Conservation (phyloP, 768 basidiomycete species). For the Xanthoconium purpureum region DNA sequence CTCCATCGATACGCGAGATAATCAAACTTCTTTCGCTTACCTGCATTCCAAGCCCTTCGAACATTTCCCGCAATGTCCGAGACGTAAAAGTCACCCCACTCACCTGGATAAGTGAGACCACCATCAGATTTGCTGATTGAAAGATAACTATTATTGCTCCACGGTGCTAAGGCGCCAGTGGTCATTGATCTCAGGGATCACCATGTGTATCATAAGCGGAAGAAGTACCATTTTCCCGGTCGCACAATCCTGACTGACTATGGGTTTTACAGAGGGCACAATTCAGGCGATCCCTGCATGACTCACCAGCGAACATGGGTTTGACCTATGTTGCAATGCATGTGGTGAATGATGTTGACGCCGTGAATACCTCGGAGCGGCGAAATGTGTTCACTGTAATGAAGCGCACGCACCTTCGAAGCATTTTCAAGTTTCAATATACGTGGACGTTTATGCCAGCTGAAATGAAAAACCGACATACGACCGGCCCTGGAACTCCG, state of each 20-base stretch:
- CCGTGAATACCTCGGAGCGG: background rate
- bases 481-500: too few relatives aligned
- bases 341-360: background rate
- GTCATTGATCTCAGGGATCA: background rate
- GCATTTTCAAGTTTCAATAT: background rate
- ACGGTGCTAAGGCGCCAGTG: background rate
- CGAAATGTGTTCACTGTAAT: background rate
- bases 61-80: background rate
- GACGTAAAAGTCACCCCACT: background rate
- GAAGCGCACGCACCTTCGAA: background rate
- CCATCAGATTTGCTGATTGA: background rate
- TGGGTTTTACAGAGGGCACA: background rate
- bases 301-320: background rate
- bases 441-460: background rate
- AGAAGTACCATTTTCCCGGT: background rate
- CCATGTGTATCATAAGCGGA: background rate
- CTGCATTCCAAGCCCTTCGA: background rate
- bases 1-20: background rate
- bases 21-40: conserved; percentile 7
- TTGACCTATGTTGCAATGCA: background rate
- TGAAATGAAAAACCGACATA: background rate
- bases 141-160: background rate
- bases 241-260: background rate
- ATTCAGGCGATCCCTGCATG: background rate
- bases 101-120: background rate